These are phyloP conservation scores for Sphagnum tenellum DNA, from an alignment of 225 moss, liverwort and hornwort genomes.

Conservation along the genomic window DNA sequence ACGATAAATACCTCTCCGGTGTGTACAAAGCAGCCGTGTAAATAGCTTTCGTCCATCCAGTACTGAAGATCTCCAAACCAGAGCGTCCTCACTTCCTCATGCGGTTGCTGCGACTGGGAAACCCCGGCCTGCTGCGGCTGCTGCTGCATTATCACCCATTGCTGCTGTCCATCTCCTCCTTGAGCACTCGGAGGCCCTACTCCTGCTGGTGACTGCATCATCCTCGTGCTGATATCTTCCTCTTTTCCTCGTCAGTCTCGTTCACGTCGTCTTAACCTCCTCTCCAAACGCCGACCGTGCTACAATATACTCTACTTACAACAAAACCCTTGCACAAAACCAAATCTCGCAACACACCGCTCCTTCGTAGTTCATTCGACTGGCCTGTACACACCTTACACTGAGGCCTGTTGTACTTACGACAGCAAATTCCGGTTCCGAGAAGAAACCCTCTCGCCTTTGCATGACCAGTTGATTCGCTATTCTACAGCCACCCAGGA, in stretches of 20 bases:
- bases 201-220: constrained; percentile 99
- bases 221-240: constrained; percentile 39
- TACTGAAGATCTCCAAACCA: constrained; percentile 99
- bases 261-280: no score
- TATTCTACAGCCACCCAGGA: no score
- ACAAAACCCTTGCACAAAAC: no score
- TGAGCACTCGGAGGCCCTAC: constrained; percentile 77
- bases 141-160: constrained; percentile 63
- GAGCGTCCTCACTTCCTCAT: constrained; percentile 96
- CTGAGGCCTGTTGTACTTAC: no score
- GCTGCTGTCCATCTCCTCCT: constrained; percentile 66
- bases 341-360: no score
- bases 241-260: constrained; percentile 7
- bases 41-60: constrained; percentile 98
- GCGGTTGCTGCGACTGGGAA: constrained; percentile 49
- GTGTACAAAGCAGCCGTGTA: constrained; percentile 88
- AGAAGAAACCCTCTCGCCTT: no score
- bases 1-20: constrained; percentile 56
- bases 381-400: no score
- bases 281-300: background rate
- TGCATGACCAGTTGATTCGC: no score
- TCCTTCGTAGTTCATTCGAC: no score
- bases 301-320: background rate
- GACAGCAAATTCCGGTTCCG: no score
- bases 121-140: constrained; percentile 65